These are phyloP conservation scores for Suillus clintonianus DNA, from an alignment of 768 basidiomycete genomes.

Conservation along the genomic window DNA sequence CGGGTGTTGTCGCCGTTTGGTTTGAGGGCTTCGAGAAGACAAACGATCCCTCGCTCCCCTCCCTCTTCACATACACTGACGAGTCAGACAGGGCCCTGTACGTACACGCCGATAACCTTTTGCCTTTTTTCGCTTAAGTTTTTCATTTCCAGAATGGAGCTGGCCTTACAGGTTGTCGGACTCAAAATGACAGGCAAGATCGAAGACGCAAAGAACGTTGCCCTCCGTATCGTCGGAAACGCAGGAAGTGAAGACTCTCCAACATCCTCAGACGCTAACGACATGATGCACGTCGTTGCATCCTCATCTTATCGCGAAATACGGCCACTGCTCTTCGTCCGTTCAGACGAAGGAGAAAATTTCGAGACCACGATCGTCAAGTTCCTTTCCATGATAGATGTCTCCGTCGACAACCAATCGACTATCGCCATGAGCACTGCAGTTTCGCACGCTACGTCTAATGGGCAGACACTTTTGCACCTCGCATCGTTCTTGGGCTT, in stretches of 20 bases:
- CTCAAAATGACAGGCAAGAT: slow-evolving; percentile 96
- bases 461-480: slow-evolving; percentile 88
- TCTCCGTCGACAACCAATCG: slow-evolving; percentile 46
- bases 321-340: slow-evolving; percentile 56
- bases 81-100: slow-evolving; percentile 88
- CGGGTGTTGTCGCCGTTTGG: slow-evolving; percentile 90
- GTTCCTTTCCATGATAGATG: slow-evolving; percentile 78
- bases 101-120: slow-evolving; percentile 34
- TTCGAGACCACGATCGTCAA: slow-evolving; percentile 80
- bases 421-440: slow-evolving; percentile 50
- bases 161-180: slow-evolving; percentile 92
- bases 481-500: slow-evolving; percentile 82
- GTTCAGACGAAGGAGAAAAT: slow-evolving; percentile 54
- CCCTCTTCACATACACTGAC: slow-evolving; percentile 87
- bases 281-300: slow-evolving; percentile 58
- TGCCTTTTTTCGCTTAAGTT: slow-evolving; percentile 12
- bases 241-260: slow-evolving; percentile 55
- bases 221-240: slow-evolving; percentile 87
- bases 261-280: slow-evolving; percentile 34
- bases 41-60: slow-evolving; percentile 53
- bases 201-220: slow-evolving; percentile 90
- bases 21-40: slow-evolving; percentile 75
- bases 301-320: slow-evolving; percentile 50
- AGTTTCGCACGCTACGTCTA: slow-evolving; percentile 69
- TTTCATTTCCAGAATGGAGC: slow-evolving; percentile 73